Evolutionary conservation across 495 filamentous ascomycete genomes (phyloP), one percentile per base, ranked within the genome.

Genomic region (Podospora australis): DNA sequence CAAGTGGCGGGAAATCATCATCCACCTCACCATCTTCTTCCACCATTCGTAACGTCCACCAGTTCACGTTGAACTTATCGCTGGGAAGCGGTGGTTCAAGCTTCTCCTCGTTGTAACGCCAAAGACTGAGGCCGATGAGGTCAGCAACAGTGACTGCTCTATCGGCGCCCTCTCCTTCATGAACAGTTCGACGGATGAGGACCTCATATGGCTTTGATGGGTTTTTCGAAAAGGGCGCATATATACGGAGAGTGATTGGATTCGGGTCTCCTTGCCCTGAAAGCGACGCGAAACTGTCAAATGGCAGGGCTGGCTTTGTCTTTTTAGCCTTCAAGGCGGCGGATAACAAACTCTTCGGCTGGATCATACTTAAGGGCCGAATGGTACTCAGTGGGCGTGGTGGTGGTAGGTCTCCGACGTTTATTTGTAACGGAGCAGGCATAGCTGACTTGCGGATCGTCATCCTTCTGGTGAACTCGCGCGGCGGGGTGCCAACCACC

Each of bases 11-110:
- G 54, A 99, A 97, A 60, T 99, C 92, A 56, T 88, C 88, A 55
- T 99, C 92, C 3, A 96, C 86, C 58, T 99, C 92, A 7, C 87
- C 90, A 30, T 69, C 70, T 47, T 78, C 77, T 54, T 99, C 92
- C 6, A 96, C 87, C 87, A 99, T 95, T 23, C 90, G 77, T 13
- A 99, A 68, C 8, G 83, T 85, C 91, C 92, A 99, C 59, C 82
- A 79, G 57, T 97, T 97, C 40, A 96, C 85, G 48, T 88, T 91
- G 24, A 85, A 66, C 58, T 88, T 86, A 23, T 80, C 75, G 14
- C 71, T 69, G 2, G 79, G 73, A 10, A 97, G 73, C 2, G 77
- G 46, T 11, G 92, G 94, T 50, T 87, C 78, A 20, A 82, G 71
- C 26, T 82, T 80, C 57, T 96, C 90, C 48, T 95, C 85, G 39